Percentiles rank a stretch among this genome's conserved stretches.
phyloP scores from a whole-genome alignment of 164 flowering plant genomes.

The Magnolia changhungtana region DNA sequence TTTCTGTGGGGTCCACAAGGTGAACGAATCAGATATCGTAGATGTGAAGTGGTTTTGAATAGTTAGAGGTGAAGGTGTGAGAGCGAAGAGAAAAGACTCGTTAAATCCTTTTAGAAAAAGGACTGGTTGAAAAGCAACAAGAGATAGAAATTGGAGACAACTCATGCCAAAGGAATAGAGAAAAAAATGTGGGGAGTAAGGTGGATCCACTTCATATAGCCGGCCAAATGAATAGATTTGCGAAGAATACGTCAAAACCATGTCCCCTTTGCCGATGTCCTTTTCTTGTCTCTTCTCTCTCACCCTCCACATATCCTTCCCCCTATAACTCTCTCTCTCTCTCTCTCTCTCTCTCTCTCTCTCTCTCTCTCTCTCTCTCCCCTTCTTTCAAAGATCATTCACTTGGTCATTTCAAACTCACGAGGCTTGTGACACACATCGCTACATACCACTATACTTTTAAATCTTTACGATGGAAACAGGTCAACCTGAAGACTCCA shows the following conservation, averaged over 20 bases:
- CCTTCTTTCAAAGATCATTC: neutral
- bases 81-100: neutral
- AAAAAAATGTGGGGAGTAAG: neutral
- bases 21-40: neutral
- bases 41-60: no score
- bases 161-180: neutral
- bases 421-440: neutral
- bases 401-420: neutral
- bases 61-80: neutral
- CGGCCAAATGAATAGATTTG: neutral
- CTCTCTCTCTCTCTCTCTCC: constrained; percentile 6
- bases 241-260: neutral
- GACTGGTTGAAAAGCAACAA: neutral
- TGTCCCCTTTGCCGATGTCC: constrained; percentile 1
- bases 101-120: no score
- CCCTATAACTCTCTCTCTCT: constrained; percentile 4
- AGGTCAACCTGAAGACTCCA: constrained; percentile 18
- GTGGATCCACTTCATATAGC: neutral
- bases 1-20: neutral
- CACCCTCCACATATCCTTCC: neutral
- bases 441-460: neutral
- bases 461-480: constrained; percentile 19
- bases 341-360: constrained; percentile 7
- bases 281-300: constrained; percentile 2
- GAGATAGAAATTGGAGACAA: neutral